Base-by-base conservation (phyloP, 163 green algal genomes). In the Coccomyxa subellipsoidea region DNA sequence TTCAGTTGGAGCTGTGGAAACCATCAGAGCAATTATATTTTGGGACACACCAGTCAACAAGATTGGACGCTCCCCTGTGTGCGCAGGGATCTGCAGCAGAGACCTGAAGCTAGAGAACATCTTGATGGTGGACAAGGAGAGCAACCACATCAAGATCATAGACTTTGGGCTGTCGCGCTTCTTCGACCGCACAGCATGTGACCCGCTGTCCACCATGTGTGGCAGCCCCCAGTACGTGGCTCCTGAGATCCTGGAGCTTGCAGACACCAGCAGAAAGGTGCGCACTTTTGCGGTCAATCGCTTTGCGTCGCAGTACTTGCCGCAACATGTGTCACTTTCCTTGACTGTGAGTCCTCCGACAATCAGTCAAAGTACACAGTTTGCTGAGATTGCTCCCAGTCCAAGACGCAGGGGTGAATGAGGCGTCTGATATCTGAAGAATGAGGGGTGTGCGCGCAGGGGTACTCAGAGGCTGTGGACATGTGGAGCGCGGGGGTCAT, bases 31-130 rank as follows among this genome's bases (percentile, higher is more conserved):
- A n/a, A n/a, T n/a, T n/a, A n/a, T n/a, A n/a, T n/a, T n/a, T n/a
- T n/a, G n/a, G n/a, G n/a, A n/a, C n/a, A n/a, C n/a, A n/a, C n/a
- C n/a, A n/a, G n/a, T n/a, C n/a, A n/a, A n/a, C n/a, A n/a, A n/a
- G n/a, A n/a, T n/a, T n/a, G n/a, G n/a, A n/a, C n/a, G n/a, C n/a
- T n/a, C n/a, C n/a, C n/a, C n/a, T n/a, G n/a, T 38, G 5, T 79
- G 72, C n/a, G 77, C 87, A 94, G 91, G 91, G 76, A 95, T 96
- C 53, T 92, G 95, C 25, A 92, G 95, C 84, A 84, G 93, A 25
- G 93, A 96, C 84, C 81, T 95, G 27, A 95, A 97, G 87, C 85
- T 97, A 38, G 93, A 97, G 78, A 97, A 97, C 85, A 93, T 97
- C 80, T 85, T 97, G 25, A 89, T 97, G 89, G 54, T 90, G 32